A percentile compares a stretch with the other conserved stretches of the same genome.
phyloP scores from a whole-genome alignment of 768 basidiomycete species.

The Suillus tomentosus region DNA sequence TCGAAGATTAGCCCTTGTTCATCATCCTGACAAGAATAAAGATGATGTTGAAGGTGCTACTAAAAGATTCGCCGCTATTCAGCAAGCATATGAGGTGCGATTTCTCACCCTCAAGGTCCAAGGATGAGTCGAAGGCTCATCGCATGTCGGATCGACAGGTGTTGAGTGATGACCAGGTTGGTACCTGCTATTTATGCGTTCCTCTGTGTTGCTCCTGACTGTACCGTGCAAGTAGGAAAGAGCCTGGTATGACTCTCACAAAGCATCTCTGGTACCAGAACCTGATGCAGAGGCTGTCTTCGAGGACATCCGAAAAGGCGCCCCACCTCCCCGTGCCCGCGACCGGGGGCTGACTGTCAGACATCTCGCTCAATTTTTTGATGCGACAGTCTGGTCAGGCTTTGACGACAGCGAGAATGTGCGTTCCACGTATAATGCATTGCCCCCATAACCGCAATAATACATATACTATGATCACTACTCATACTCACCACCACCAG shows the following conservation, averaged over 20 bases:
- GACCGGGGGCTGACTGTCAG: constrained; percentile 80
- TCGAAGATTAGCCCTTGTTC: constrained; percentile 78
- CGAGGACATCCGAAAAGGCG: constrained; percentile 79
- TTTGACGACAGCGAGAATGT: constrained; percentile 68
- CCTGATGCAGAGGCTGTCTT: constrained; percentile 85
- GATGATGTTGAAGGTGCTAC: constrained; percentile 85
- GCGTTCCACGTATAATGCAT: constrained; percentile 22
- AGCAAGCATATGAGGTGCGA: constrained; percentile 93
- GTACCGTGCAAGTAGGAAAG: constrained; percentile 71
- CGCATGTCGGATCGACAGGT: constrained; percentile 49
- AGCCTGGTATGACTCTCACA: constrained; percentile 97
- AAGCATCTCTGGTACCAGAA: constrained; percentile 74
- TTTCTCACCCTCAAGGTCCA: not conserved
- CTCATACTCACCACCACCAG: constrained; percentile 40
- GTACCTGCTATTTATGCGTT: constrained; percentile 23
- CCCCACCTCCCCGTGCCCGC: constrained; percentile 49
- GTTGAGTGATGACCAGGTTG: constrained; percentile 92
- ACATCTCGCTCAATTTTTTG: constrained; percentile 86
- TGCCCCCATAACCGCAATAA: constrained; percentile 8
- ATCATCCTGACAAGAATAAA: constrained; percentile 89
- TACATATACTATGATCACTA: not conserved
- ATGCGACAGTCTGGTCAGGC: constrained; percentile 63
- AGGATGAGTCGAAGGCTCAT: not conserved
- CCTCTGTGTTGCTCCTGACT: not conserved
- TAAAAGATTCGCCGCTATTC: constrained; percentile 80